These are phyloP conservation scores for Nannochloropsis oceanica DNA, from an alignment of 108 stramenopile genomes.

Conservation along the genomic window DNA sequence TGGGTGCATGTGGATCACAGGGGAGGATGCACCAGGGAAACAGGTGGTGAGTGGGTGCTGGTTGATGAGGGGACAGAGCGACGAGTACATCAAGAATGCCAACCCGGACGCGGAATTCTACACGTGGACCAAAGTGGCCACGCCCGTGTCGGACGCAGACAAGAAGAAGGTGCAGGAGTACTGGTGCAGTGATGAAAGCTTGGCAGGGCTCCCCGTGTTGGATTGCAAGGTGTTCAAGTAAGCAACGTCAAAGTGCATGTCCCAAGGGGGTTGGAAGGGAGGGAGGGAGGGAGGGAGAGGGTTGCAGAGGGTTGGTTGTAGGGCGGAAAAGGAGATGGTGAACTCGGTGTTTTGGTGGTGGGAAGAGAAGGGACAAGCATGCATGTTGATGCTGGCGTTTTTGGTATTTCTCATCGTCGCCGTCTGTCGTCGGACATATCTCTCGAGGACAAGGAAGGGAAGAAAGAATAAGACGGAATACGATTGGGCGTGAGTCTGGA, in stretches of 20 bases:
- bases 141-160: conserved; percentile 42
- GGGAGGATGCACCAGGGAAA: conserved; percentile 34
- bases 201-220: conserved; percentile 42
- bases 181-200: conserved; percentile 46
- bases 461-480: too few relatives aligned
- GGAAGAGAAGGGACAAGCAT: too few relatives aligned
- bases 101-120: conserved; percentile 61
- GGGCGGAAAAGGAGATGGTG: not conserved
- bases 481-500: too few relatives aligned
- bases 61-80: conserved; percentile 51
- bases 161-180: conserved; percentile 41
- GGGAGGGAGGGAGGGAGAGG: not conserved
- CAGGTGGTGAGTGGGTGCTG: conserved; percentile 44
- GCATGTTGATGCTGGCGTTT: too few relatives aligned
- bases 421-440: too few relatives aligned
- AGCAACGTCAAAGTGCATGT: not conserved
- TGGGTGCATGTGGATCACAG: conserved; percentile 53
- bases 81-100: conserved; percentile 42
- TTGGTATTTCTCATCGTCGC: too few relatives aligned
- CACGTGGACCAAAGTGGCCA: conserved; percentile 50
- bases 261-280: not conserved
- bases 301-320: not conserved
- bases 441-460: too few relatives aligned
- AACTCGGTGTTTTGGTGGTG: not conserved
- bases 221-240: conserved; percentile 58